Evolutionary conservation across 805 yeast genomes (phyloP).

Genomic region (Barnettozyma californica): DNA sequence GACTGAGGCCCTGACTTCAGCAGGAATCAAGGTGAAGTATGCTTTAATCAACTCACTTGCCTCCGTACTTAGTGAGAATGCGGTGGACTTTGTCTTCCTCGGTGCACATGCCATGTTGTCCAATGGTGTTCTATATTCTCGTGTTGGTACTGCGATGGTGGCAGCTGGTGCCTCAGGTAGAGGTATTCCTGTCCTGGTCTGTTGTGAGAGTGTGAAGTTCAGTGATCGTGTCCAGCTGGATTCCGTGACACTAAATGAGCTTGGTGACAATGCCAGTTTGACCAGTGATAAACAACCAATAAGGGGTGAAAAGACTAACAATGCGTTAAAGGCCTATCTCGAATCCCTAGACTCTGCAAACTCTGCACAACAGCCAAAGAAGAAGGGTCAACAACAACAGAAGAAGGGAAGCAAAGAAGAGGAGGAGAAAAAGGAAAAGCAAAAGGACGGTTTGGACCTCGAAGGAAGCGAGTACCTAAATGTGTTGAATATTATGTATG

Average conservation of each 20-base stretch:
- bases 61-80: slow-evolving; percentile 67
- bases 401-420: slow-evolving; percentile 20
- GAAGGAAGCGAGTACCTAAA: slow-evolving; percentile 50
- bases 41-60: slow-evolving; percentile 75
- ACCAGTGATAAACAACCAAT: slow-evolving; percentile 42
- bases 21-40: slow-evolving; percentile 67
- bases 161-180: slow-evolving; percentile 87
- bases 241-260: slow-evolving; percentile 89
- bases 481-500: slow-evolving; percentile 83
- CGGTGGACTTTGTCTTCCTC: slow-evolving; percentile 83
- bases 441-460: slow-evolving; percentile 32
- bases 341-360: slow-evolving; percentile 30
- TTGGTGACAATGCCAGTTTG: slow-evolving; percentile 74
- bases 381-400: slow-evolving; percentile 20
- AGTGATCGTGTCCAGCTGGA: slow-evolving; percentile 94
- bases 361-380: slow-evolving; percentile 24
- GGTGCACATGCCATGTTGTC: slow-evolving; percentile 98
- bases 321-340: slow-evolving; percentile 60
- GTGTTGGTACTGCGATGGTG: slow-evolving; percentile 91
- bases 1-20: slow-evolving; percentile 55
- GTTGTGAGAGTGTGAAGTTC: slow-evolving; percentile 93
- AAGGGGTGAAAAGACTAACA: slow-evolving; percentile 38
- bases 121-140: slow-evolving; percentile 85
- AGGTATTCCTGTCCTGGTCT: slow-evolving; percentile 89
- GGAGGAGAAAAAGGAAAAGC: slow-evolving; percentile 62